These are phyloP conservation scores for Rhynchosporium secalis DNA, from an alignment of 2,329 filamentous ascomycete species.

Conservation along the genomic window DNA sequence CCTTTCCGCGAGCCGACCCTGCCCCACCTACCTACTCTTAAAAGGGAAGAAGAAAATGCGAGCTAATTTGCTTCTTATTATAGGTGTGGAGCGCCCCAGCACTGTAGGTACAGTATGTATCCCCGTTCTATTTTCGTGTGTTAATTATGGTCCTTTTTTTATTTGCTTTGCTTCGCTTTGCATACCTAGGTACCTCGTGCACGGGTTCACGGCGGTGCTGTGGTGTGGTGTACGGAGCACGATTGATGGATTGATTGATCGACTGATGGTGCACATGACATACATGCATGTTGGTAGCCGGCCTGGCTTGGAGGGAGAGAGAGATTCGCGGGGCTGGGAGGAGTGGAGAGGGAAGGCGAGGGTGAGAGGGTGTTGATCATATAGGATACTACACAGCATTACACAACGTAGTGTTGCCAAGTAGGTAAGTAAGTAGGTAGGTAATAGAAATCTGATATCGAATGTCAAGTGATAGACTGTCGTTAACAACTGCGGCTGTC, in stretches of 20 bases:
- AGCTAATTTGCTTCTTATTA: constrained; percentile 14
- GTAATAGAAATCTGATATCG: no score
- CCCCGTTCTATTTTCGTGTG: constrained; percentile 12
- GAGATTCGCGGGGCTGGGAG: not conserved
- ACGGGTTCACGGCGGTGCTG: not conserved
- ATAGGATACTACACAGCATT: no score
- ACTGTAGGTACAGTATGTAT: not conserved
- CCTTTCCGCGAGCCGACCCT: not conserved
- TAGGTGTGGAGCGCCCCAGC: not conserved
- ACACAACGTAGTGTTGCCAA: no score
- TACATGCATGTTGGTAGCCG: not conserved
- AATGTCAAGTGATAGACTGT: not conserved
- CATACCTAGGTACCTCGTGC: no score
- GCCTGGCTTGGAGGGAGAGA: not conserved
- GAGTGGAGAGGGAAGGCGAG: not conserved
- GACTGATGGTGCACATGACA: not conserved
- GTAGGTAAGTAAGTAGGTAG: no score
- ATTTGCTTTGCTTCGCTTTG: not conserved
- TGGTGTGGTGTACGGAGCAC: not conserved
- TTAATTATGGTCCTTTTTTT: constrained; percentile 8
- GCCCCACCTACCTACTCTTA: not conserved
- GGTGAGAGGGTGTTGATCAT: no score
- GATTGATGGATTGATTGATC: not conserved
- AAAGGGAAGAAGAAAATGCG: not conserved
- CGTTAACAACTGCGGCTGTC: not conserved